Conservation (phyloP, 2,329 filamentous ascomycete genomes). For the Metarhizium anisopliae region DNA sequence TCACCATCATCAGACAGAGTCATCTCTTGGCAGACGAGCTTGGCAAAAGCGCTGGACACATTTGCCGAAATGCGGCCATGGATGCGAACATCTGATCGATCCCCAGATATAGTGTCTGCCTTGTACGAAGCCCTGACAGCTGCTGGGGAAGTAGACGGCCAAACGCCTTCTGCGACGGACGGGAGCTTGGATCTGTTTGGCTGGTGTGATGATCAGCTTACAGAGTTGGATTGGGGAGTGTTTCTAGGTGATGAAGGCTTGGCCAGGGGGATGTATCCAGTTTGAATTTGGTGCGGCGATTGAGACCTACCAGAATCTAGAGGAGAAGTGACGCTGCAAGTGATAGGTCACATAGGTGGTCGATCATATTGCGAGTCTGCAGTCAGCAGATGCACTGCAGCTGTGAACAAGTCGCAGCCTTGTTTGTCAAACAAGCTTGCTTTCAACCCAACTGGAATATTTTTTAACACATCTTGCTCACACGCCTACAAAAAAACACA, state of each 20-base stretch:
- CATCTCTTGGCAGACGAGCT: conserved; percentile 6
- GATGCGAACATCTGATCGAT: conserved; percentile 15
- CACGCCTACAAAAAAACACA: too few species aligned
- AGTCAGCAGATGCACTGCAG: too few species aligned
- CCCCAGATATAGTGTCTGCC: conserved; percentile 17
- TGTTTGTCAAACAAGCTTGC: too few species aligned
- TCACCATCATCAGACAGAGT: conserved; percentile 11
- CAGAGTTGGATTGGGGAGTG: conserved; percentile 17
- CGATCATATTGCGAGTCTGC: too few species aligned
- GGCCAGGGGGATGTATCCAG: not conserved
- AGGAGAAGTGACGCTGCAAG: too few species aligned
- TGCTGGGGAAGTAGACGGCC: conserved; percentile 9
- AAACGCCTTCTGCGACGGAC: conserved; percentile 16
- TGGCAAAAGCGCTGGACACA: conserved; percentile 15
- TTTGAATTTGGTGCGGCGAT: not conserved
- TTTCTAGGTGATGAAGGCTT: conserved; percentile 14
- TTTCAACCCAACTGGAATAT: too few species aligned
- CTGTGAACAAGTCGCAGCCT: too few species aligned
- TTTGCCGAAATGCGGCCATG: conserved; percentile 17
- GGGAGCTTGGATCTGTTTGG: conserved; percentile 16
- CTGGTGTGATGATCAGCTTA: conserved; percentile 19
- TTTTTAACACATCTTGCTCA: too few species aligned
- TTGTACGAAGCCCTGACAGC: conserved; percentile 11
- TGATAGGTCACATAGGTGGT: too few species aligned
- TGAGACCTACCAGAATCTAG: too few species aligned